These are phyloP conservation scores for Talaromyces sp. DNA, from an alignment of 2,329 filamentous ascomycete genomes.

Conservation along the genomic window DNA sequence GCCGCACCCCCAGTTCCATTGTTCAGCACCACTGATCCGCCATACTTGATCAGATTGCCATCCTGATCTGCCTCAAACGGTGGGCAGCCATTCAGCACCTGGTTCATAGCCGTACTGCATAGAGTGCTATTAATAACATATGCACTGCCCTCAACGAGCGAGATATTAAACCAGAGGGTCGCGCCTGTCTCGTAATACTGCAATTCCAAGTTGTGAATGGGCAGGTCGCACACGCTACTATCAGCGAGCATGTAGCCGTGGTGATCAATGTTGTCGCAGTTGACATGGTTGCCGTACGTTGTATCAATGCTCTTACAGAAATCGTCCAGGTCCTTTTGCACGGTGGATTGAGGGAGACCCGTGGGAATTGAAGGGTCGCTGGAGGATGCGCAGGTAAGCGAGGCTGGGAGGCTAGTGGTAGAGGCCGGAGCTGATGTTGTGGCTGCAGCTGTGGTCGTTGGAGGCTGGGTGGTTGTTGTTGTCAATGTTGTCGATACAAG, in stretches of 20 bases:
- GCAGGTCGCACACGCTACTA: not conserved
- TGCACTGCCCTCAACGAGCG: not conserved
- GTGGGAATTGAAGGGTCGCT: not conserved
- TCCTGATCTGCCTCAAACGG: not conserved
- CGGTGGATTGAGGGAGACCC: not conserved
- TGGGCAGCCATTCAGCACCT: not conserved
- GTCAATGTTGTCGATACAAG: not conserved
- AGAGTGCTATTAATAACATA: slow-evolving; percentile 1
- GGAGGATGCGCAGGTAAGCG: not conserved
- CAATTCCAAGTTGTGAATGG: not conserved
- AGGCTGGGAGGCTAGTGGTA: not conserved
- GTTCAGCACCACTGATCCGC: not conserved
- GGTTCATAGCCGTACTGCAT: not conserved
- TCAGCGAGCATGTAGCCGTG: not conserved
- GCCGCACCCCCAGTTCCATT: not conserved
- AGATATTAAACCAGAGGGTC: not conserved
- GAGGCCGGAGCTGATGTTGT: not conserved
- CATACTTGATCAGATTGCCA: not conserved
- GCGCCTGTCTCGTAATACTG: not conserved
- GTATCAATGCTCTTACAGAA: not conserved
- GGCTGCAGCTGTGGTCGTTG: not conserved
- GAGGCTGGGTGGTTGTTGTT: not conserved
- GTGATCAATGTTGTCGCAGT: not conserved
- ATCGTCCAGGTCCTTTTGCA: not conserved
- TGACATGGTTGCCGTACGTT: not conserved